A percentile compares a stretch with the other conserved stretches of the same genome.
These are phyloP conservation scores for Flaveria sonorensis DNA, from an alignment of 129 eudicot genomes.

Conservation along the genomic window DNA sequence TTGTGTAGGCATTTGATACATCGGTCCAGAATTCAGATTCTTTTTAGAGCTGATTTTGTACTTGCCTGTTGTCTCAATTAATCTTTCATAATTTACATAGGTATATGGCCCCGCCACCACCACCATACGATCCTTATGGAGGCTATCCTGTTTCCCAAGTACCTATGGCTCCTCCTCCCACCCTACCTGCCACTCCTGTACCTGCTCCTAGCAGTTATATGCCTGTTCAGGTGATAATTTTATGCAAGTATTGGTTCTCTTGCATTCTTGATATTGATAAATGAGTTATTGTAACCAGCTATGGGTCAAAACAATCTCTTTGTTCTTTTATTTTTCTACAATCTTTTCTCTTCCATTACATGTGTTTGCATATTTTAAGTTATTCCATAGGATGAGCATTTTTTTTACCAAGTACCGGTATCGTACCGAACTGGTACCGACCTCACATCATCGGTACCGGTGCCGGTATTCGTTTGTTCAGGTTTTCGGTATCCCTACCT, in stretches of 20 bases:
- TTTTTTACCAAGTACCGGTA: no score
- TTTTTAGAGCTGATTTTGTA: conserved; percentile 19
- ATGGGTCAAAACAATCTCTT: conserved; percentile 1
- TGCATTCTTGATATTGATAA: conserved; percentile 17
- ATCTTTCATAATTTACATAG: conserved; percentile 37
- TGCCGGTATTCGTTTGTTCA: no score
- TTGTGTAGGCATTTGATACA: not conserved
- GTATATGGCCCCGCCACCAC: conserved; percentile 88
- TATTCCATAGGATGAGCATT: not conserved
- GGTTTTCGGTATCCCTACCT: no score
- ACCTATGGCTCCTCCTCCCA: conserved; percentile 85
- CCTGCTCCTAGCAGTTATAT: conserved; percentile 90
- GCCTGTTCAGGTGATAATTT: conserved; percentile 69
- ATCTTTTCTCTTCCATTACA: not conserved
- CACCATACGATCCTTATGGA: conserved; percentile 87
- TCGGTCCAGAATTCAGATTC: not conserved
- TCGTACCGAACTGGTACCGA: no score
- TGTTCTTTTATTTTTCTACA: not conserved
- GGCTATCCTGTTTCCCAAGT: conserved; percentile 87
- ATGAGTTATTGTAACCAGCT: conserved; percentile 4
- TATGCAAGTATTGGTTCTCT: not conserved
- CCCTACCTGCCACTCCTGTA: conserved; percentile 80
- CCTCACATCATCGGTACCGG: no score
- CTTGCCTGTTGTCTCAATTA: not conserved
- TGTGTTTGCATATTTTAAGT: not conserved